phyloP scores from a whole-genome alignment of 352 stramenopile genomes.

The Aphanomyces astaci region DNA sequence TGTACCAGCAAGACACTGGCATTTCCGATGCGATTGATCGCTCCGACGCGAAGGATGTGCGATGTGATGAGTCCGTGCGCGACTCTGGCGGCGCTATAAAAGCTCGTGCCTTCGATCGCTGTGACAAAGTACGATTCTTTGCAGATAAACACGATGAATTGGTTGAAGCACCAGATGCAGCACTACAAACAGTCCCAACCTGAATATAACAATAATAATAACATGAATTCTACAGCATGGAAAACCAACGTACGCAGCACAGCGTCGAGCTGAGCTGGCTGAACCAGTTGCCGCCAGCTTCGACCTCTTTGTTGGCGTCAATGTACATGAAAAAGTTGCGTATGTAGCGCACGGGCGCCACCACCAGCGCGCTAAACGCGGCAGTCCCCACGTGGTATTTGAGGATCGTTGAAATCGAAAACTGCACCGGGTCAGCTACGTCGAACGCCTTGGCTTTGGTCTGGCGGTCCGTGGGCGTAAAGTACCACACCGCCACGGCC shows the following conservation, averaged over 20 bases:
- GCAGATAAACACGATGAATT: conserved; percentile 75
- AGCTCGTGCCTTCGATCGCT: conserved; percentile 67
- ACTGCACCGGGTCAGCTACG: conserved; percentile 46
- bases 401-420: conserved; percentile 49
- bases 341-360: conserved; percentile 54
- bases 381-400: conserved; percentile 68
- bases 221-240: too few relatives aligned
- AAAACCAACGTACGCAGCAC: conserved; percentile 52
- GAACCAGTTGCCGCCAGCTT: conserved; percentile 55
- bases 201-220: not conserved
- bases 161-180: conserved; percentile 80
- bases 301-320: conserved; percentile 58
- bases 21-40: conserved; percentile 56
- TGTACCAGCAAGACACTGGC: conserved; percentile 47
- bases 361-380: conserved; percentile 48
- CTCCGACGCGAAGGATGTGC: conserved; percentile 55
- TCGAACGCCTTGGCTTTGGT: conserved; percentile 50
- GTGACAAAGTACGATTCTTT: conserved; percentile 78
- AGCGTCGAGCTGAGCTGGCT: conserved; percentile 47
- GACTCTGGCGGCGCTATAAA: conserved; percentile 69
- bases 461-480: conserved; percentile 50
- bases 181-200: conserved; percentile 34
- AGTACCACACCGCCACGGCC: conserved; percentile 71
- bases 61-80: conserved; percentile 62
- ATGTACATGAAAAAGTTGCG: conserved; percentile 75